phyloP scores from a whole-genome alignment of 768 basidiomycete species.

The Rhodotorula graminis region DNA sequence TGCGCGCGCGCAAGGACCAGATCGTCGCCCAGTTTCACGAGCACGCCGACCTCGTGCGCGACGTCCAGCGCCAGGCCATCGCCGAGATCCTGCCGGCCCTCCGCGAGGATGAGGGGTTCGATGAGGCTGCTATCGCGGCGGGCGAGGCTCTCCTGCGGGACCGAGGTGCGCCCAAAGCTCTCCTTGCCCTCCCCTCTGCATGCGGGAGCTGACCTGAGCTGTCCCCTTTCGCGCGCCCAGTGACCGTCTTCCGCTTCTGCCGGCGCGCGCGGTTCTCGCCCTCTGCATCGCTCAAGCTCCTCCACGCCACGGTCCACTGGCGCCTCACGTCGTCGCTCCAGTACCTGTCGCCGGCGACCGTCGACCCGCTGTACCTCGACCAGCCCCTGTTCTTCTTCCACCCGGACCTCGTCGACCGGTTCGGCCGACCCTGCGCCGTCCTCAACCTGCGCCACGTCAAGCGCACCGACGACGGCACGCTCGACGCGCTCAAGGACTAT shows the following conservation, averaged over 20 bases:
- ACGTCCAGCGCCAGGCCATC: conserved; percentile 21
- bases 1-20: conserved; percentile 28
- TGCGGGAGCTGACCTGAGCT: background rate
- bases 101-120: conserved; percentile 11
- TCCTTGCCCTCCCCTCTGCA: no score
- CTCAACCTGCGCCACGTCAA: conserved; percentile 38
- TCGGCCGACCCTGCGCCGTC: conserved; percentile 38
- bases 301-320: conserved; percentile 37
- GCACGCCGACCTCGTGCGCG: conserved; percentile 13
- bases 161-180: conserved; percentile 4
- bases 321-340: conserved; percentile 31
- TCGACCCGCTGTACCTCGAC: conserved; percentile 24
- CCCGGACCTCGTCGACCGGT: conserved; percentile 37
- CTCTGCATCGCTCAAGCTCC: conserved; percentile 26
- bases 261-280: conserved; percentile 36
- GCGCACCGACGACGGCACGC: conserved; percentile 33
- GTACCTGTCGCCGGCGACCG: conserved; percentile 13
- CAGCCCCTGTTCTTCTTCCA: conserved; percentile 41
- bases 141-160: conserved; percentile 18
- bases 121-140: background rate
- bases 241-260: conserved; percentile 41
- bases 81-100: conserved; percentile 9
- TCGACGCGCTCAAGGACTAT: conserved; percentile 41
- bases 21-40: conserved; percentile 34
- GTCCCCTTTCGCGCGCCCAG: background rate